Percentiles rank a stretch among this genome's conserved stretches.
These are phyloP conservation scores for Mortierella alpina DNA, from an alignment of 192 early-diverging fungal genomes.

Conservation along the genomic window DNA sequence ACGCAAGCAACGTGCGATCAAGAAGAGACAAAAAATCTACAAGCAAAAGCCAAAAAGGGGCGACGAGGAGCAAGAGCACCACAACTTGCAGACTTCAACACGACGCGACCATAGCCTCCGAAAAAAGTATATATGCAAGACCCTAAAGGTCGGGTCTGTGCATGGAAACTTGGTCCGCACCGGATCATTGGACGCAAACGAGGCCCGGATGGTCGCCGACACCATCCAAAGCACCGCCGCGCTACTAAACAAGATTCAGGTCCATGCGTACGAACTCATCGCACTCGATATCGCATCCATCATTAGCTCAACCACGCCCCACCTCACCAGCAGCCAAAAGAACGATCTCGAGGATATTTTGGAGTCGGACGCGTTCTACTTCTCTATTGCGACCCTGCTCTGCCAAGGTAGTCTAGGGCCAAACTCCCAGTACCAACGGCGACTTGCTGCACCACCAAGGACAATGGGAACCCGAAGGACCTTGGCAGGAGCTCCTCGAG, in stretches of 20 bases:
- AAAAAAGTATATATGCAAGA: background rate
- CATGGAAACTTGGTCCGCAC: too few species aligned
- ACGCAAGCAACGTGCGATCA: too few species aligned
- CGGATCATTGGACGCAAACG: too few species aligned
- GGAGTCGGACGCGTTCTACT: background rate
- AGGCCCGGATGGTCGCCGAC: background rate
- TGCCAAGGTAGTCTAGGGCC: background rate
- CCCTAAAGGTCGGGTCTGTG: background rate
- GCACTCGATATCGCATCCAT: background rate
- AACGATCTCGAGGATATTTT: background rate
- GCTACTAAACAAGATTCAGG: background rate
- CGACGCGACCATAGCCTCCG: background rate
- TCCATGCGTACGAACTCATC: slow-evolving; percentile 1
- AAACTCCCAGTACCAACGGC: too few species aligned
- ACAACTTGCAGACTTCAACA: background rate
- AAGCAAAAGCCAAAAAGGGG: background rate
- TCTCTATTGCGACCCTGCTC: background rate
- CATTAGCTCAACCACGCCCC: background rate
- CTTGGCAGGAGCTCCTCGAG: too few species aligned
- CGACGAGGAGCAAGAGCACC: background rate
- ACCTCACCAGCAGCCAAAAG: background rate
- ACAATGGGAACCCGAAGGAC: too few species aligned
- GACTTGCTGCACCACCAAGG: too few species aligned
- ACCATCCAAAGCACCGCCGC: background rate
- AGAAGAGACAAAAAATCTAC: too few species aligned